phyloP scores from a whole-genome alignment of 176 grass and related monocot species.

The Typha latifolia region DNA sequence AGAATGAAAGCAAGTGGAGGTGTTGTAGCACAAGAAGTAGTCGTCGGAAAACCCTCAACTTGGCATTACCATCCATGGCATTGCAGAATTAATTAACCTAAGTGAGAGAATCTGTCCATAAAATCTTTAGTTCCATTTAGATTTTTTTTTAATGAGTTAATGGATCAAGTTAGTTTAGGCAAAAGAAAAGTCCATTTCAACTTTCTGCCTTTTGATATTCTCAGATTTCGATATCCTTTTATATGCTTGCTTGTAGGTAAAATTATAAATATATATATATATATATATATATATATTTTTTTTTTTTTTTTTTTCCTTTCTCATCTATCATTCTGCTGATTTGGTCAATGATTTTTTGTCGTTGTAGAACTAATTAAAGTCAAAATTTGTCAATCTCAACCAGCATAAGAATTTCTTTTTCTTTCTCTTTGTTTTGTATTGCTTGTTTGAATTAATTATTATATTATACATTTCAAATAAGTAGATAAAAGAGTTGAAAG shows the following conservation, averaged over 20 bases:
- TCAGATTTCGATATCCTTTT: neutral
- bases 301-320: too few relatives aligned
- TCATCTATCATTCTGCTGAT: neutral
- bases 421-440: neutral
- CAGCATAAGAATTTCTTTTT: neutral
- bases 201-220: neutral
- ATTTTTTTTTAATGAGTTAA: neutral
- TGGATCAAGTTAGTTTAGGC: neutral
- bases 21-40: neutral
- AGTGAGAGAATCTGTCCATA: neutral
- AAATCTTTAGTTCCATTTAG: neutral
- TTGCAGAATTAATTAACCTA: neutral
- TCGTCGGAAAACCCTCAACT: neutral
- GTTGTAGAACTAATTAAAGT: neutral
- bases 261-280: too few relatives aligned
- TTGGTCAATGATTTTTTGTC: neutral
- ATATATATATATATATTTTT: too few relatives aligned
- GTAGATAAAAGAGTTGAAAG: too few relatives aligned
- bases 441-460: neutral
- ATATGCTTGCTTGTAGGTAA: constrained; percentile 1
- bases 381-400: neutral
- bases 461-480: neutral
- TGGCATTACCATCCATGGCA: neutral
- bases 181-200: neutral
- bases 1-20: neutral